Evolutionary conservation across 2,329 filamentous ascomycete species (phyloP).

Genomic region (Pseudopithomyces maydicus): DNA sequence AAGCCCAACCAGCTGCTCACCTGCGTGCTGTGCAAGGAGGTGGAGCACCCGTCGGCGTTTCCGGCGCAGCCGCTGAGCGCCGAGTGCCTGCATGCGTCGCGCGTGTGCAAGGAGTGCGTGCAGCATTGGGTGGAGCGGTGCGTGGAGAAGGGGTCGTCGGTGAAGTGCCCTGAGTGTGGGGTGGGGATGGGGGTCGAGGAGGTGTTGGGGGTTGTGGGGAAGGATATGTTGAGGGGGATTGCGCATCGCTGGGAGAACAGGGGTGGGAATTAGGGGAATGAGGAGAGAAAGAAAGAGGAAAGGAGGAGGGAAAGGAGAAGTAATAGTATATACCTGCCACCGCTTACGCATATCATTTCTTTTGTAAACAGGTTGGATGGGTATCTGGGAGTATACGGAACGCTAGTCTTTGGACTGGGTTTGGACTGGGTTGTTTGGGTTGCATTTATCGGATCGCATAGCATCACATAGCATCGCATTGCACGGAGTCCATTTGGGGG

Average conservation of each 20-base stretch:
- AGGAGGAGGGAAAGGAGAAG: neutral
- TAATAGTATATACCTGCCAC: too few relatives aligned
- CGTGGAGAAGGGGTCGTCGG: conserved; percentile 21
- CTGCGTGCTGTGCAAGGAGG: conserved; percentile 35
- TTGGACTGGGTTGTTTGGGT: too few relatives aligned
- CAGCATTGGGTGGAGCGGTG: conserved; percentile 30
- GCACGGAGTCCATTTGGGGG: too few relatives aligned
- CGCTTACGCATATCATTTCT: too few relatives aligned
- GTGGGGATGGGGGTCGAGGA: conserved; percentile 32
- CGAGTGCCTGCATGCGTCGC: conserved; percentile 35
- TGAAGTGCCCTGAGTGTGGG: conserved; percentile 39
- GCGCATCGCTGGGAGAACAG: neutral
- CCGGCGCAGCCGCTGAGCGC: conserved; percentile 24
- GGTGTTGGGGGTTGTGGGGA: neutral
- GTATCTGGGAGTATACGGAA: too few relatives aligned
- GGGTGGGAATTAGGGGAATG: neutral
- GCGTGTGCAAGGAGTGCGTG: conserved; percentile 34
- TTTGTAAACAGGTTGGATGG: too few relatives aligned
- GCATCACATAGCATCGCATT: too few relatives aligned
- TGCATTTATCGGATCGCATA: too few relatives aligned
- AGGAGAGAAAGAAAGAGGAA: neutral
- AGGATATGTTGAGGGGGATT: neutral
- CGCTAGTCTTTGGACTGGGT: too few relatives aligned
- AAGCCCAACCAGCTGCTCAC: conserved; percentile 8
- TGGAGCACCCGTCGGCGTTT: conserved; percentile 25